Evolutionary conservation across 495 filamentous ascomycete species (phyloP).

Genomic region (Saxispiralis lemnorum): DNA sequence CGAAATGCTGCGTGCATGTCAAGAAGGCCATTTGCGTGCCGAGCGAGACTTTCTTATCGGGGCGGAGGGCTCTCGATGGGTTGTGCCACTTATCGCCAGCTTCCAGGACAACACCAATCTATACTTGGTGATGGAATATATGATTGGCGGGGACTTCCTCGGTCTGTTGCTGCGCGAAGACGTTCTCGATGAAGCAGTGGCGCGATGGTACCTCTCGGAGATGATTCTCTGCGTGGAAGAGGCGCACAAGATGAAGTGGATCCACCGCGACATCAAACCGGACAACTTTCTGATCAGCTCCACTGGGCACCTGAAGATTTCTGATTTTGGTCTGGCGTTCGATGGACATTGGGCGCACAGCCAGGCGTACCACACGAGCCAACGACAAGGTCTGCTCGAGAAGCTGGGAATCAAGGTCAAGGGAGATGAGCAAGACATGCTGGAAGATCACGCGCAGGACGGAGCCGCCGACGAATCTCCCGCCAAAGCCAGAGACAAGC

Average conservation of each 20-base stretch:
- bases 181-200: conserved; percentile 55
- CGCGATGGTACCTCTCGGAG: conserved; percentile 77
- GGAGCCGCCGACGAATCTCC: conserved; percentile 29
- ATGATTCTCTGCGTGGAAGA: conserved; percentile 94
- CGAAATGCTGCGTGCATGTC: conserved; percentile 71
- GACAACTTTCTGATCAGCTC: conserved; percentile 88
- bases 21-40: conserved; percentile 81
- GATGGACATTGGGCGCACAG: conserved; percentile 91
- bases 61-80: conserved; percentile 66
- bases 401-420: conserved; percentile 56
- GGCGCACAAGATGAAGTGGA: conserved; percentile 68
- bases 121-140: conserved; percentile 93
- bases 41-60: conserved; percentile 83
- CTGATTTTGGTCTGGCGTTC: conserved; percentile 86
- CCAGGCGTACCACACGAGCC: conserved; percentile 63
- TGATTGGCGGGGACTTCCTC: conserved; percentile 88
- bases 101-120: conserved; percentile 73
- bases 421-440: conserved; percentile 57
- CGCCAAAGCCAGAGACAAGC: conserved; percentile 6
- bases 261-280: conserved; percentile 89
- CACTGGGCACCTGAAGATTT: conserved; percentile 81
- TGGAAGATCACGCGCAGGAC: conserved; percentile 32
- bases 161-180: conserved; percentile 68
- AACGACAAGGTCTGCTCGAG: conserved; percentile 57
- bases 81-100: conserved; percentile 71